A percentile compares a stretch with the other conserved stretches of the same genome.
Conservation (phyloP, 2,329 filamentous ascomycete genomes). For the Fusarium musae region DNA sequence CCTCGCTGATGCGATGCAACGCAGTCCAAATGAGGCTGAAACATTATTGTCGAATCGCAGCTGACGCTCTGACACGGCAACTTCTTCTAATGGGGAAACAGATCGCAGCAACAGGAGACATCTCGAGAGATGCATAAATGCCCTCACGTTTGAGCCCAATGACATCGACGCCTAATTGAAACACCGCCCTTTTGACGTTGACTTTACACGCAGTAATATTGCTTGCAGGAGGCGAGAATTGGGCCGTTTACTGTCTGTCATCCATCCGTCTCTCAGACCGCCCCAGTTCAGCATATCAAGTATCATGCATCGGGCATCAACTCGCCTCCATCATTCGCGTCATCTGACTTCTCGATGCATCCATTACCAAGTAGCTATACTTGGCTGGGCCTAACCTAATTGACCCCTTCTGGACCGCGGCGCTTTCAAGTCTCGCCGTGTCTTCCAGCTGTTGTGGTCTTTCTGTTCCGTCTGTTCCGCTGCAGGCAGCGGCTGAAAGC, state of each 20-base stretch:
- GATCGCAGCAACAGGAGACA: constrained; percentile 14
- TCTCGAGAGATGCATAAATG: constrained; percentile 6
- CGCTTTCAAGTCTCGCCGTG: background rate
- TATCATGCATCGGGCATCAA: constrained; percentile 32
- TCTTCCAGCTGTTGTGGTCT: background rate
- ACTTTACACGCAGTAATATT: background rate
- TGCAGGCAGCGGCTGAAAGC: constrained; percentile 10
- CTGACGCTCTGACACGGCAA: constrained; percentile 8
- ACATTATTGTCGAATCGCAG: constrained; percentile 31
- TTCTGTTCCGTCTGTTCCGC: constrained; percentile 16
- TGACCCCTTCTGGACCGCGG: background rate
- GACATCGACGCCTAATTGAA: constrained; percentile 26
- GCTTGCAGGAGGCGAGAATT: background rate
- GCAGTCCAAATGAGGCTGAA: constrained; percentile 38
- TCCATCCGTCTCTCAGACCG: background rate
- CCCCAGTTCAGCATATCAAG: constrained; percentile 5
- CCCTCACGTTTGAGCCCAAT: constrained; percentile 19
- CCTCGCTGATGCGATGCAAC: constrained; percentile 39
- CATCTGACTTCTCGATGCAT: constrained; percentile 10
- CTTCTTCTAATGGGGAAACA: constrained; percentile 2
- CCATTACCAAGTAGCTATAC: constrained; percentile 1
- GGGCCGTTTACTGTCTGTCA: background rate
- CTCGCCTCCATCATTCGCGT: constrained; percentile 2
- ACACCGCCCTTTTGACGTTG: constrained; percentile 9
- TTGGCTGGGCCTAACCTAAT: background rate